Conservation (phyloP, 352 stramenopile genomes). For the Globisporangium viniferum region DNA sequence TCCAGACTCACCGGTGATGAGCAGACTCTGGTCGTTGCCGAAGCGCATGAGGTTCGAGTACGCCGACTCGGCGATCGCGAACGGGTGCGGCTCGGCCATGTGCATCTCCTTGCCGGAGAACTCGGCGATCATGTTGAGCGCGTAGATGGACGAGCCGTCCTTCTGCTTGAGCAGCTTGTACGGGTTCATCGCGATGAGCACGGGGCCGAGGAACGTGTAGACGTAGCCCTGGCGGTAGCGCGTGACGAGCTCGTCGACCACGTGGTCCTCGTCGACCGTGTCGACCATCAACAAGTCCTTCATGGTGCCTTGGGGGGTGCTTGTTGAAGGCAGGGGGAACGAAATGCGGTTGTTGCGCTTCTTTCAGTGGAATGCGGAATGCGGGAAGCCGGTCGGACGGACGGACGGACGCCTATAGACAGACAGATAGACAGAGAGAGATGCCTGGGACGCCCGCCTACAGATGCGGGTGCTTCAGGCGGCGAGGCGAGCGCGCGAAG, state of each 20-base stretch:
- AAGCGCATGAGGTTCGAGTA: constrained; percentile 91
- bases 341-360: not conserved
- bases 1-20: constrained; percentile 84
- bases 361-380: not conserved
- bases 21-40: constrained; percentile 76
- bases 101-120: constrained; percentile 84
- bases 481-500: not conserved
- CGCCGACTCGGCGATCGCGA: constrained; percentile 79
- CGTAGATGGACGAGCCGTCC: constrained; percentile 75
- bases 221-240: constrained; percentile 82
- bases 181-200: constrained; percentile 90
- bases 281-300: constrained; percentile 82
- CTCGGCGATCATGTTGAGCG: constrained; percentile 65
- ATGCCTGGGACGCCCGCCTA: not conserved
- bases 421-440: not conserved
- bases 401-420: not conserved
- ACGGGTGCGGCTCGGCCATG: constrained; percentile 79
- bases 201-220: constrained; percentile 90
- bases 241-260: constrained; percentile 72
- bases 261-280: constrained; percentile 66
- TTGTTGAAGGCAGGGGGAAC: not conserved
- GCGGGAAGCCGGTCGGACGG: not conserved
- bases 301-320: constrained; percentile 19
- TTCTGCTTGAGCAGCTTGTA: constrained; percentile 82
- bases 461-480: not conserved